phyloP scores from a whole-genome alignment of 169 alveolate species.

The Eimeria brunetti region DNA sequence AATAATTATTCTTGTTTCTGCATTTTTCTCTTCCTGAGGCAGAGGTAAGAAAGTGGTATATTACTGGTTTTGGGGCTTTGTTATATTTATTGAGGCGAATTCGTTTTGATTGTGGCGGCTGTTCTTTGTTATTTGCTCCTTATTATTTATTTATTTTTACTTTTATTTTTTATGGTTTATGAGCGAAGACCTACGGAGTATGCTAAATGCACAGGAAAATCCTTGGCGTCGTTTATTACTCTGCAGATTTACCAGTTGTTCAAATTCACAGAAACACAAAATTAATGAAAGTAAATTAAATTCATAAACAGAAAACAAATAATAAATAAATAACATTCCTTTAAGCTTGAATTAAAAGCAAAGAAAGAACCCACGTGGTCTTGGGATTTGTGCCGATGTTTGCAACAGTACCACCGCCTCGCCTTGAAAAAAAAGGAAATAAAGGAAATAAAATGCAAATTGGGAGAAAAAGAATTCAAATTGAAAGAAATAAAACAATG shows the following conservation, averaged over 20 bases:
- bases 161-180: too few species aligned
- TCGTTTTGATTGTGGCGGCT: not conserved
- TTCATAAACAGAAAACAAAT: not conserved
- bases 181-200: not conserved
- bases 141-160: not conserved
- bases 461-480: not conserved
- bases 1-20: not conserved
- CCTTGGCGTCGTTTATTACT: constrained; percentile 30
- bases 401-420: constrained; percentile 18
- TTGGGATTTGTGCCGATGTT: constrained; percentile 28
- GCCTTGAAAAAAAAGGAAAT: not conserved
- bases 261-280: too few species aligned
- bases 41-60: too few species aligned
- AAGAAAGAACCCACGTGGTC: constrained; percentile 45
- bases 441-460: too few species aligned
- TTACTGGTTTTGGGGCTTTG: not conserved
- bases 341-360: too few species aligned
- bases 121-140: too few species aligned
- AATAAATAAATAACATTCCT: too few species aligned
- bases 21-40: not conserved
- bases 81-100: not conserved
- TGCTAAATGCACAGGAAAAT: constrained; percentile 4
- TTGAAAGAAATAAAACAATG: not conserved
- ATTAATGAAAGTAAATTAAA: not conserved
- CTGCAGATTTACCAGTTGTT: not conserved